A percentile compares a stretch with the other conserved stretches of the same genome.
Evolutionary conservation across 148 eudicot genomes (phyloP).

Genomic region (Euryodendron excelsum): DNA sequence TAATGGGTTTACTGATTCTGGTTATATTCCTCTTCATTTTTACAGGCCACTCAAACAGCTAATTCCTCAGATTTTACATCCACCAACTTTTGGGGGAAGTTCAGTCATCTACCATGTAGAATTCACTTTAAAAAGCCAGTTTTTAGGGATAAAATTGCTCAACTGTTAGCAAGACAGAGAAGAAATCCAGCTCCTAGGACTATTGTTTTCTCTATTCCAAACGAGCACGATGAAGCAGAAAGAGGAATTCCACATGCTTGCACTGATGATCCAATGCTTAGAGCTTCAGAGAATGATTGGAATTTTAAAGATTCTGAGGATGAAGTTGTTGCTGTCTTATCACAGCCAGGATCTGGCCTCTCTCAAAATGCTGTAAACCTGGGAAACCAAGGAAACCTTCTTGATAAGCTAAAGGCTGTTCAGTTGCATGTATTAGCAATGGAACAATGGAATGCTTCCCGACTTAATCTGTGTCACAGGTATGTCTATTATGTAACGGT

Average conservation of each 20-base stretch:
- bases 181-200: slow-evolving; percentile 17
- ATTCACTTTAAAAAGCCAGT: slow-evolving; percentile 8
- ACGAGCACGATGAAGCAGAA: slow-evolving; percentile 25
- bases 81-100: slow-evolving; percentile 15
- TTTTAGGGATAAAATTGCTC: slow-evolving; percentile 12
- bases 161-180: slow-evolving; percentile 4
- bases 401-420: slow-evolving; percentile 45
- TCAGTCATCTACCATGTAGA: slow-evolving; percentile 10
- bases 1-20: neutral
- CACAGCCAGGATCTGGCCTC: slow-evolving; percentile 10
- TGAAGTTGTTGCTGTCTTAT: slow-evolving; percentile 10
- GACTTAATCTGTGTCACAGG: slow-evolving; percentile 40
- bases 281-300: slow-evolving; percentile 12
- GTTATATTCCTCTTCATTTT: neutral
- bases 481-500: slow-evolving; percentile 1
- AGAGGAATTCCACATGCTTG: slow-evolving; percentile 16
- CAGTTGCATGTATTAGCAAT: slow-evolving; percentile 45
- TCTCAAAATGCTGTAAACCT: slow-evolving; percentile 12
- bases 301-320: slow-evolving; percentile 3
- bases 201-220: slow-evolving; percentile 22
- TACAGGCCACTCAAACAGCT: slow-evolving; percentile 23
- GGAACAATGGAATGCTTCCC: slow-evolving; percentile 50
- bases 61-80: slow-evolving; percentile 10
- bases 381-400: slow-evolving; percentile 27
- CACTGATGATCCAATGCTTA: slow-evolving; percentile 19